Conservation (phyloP, 2,329 filamentous ascomycete species). For the Aspergillus ochraceus region DNA sequence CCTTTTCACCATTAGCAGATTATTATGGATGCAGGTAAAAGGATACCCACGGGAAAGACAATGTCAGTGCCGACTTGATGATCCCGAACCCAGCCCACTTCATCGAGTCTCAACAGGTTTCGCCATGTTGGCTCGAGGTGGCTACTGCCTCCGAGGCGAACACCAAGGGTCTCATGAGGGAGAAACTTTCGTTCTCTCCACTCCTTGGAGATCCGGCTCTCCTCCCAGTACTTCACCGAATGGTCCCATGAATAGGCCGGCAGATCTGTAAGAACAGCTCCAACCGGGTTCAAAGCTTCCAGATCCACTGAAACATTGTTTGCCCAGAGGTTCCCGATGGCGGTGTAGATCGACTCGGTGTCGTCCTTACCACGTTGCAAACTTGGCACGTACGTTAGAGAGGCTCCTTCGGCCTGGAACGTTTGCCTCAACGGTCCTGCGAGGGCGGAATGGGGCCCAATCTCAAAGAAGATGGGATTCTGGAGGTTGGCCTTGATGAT, state of each 20-base stretch:
- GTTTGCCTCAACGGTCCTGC: slow-evolving; percentile 9
- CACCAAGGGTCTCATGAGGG: slow-evolving; percentile 10
- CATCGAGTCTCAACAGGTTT: neutral
- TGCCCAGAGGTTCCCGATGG: neutral
- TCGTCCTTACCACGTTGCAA: neutral
- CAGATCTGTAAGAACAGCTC: neutral
- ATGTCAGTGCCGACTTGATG: neutral
- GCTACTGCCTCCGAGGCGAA: neutral
- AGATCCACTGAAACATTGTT: slow-evolving; percentile 6
- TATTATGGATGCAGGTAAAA: neutral
- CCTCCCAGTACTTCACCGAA: slow-evolving; percentile 6
- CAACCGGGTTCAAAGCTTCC: neutral
- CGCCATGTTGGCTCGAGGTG: slow-evolving; percentile 2
- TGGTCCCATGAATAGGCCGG: slow-evolving; percentile 11
- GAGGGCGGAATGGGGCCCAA: slow-evolving; percentile 14
- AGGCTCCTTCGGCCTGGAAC: neutral
- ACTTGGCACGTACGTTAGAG: neutral
- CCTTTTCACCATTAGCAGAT: neutral
- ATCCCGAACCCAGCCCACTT: neutral
- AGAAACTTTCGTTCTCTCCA: slow-evolving; percentile 8
- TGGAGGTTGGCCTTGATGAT: neutral
- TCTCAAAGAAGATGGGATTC: slow-evolving; percentile 7
- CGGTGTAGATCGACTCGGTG: neutral
- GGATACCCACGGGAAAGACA: neutral
- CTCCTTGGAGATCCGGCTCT: slow-evolving; percentile 1